phyloP scores from a whole-genome alignment of 176 grass and related monocot genomes.

The Phoenix roebelenii region DNA sequence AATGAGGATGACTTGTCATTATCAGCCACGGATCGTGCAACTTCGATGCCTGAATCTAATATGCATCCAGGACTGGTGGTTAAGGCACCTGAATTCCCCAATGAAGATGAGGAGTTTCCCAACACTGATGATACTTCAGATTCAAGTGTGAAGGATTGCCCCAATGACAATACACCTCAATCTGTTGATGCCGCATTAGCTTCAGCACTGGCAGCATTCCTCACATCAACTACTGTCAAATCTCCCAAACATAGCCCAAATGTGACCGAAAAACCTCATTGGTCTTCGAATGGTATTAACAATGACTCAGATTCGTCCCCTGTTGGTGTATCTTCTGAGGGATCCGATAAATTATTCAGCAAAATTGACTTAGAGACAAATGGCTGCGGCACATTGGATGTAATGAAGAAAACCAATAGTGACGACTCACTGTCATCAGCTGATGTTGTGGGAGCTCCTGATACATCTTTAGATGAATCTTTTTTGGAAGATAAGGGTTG shows the following conservation, averaged over 20 bases:
- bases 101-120: conserved; percentile 32
- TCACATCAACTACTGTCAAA: conserved; percentile 28
- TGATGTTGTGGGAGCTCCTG: conserved; percentile 17
- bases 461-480: conserved; percentile 18
- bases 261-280: background rate
- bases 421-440: conserved; percentile 11
- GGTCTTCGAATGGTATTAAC: conserved; percentile 10
- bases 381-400: background rate
- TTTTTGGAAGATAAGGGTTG: conserved; percentile 14
- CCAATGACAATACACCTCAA: conserved; percentile 28
- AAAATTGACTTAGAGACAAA: conserved; percentile 10
- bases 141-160: conserved; percentile 9
- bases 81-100: conserved; percentile 46
- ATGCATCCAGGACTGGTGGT: conserved; percentile 39
- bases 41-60: conserved; percentile 31
- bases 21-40: background rate
- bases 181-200: conserved; percentile 66
- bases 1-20: conserved; percentile 1
- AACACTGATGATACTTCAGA: conserved; percentile 22
- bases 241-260: conserved; percentile 14
- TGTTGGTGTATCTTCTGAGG: conserved; percentile 5
- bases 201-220: conserved; percentile 64
- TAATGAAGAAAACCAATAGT: conserved; percentile 7
- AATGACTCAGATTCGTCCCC: conserved; percentile 11
- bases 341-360: conserved; percentile 11